Evolutionary conservation across 257 asterid species (phyloP).

Genomic region (Anisodus acutangulus): DNA sequence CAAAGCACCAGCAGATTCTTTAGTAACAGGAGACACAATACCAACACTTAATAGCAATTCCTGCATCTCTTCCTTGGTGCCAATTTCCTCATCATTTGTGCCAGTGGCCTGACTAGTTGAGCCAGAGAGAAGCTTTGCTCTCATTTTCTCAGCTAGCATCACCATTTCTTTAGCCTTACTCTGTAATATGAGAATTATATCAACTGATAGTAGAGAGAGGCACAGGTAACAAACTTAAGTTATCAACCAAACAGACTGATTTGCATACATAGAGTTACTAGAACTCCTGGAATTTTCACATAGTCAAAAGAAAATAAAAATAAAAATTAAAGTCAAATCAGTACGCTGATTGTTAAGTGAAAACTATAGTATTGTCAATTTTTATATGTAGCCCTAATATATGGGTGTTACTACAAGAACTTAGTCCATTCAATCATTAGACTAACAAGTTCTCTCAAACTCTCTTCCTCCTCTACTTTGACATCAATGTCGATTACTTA

Average conservation of each 20-base stretch:
- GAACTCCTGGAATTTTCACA: not conserved
- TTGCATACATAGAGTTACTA: not conserved
- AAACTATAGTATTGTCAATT: not conserved
- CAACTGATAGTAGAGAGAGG: not conserved
- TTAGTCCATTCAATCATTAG: not conserved
- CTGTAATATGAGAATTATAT: slow-evolving; percentile 42
- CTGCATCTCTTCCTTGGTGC: slow-evolving; percentile 95
- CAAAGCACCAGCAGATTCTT: slow-evolving; percentile 97
- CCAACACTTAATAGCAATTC: slow-evolving; percentile 96
- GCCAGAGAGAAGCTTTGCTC: slow-evolving; percentile 84
- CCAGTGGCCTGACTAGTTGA: slow-evolving; percentile 66
- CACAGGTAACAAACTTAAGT: not conserved
- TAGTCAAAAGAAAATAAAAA: not conserved
- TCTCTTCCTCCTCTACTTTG: not conserved
- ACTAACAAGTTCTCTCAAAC: not conserved
- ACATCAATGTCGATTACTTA: not conserved
- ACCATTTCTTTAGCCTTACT: slow-evolving; percentile 98
- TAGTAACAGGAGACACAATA: slow-evolving; percentile 94
- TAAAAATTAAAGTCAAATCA: not conserved
- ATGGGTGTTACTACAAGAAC: not conserved
- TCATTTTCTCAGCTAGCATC: slow-evolving; percentile 96
- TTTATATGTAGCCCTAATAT: not conserved
- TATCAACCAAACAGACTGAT: slow-evolving; percentile 6
- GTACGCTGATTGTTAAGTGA: not conserved
- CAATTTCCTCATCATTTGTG: slow-evolving; percentile 80